phyloP scores from a whole-genome alignment of 495 filamentous ascomycete species.

The Oidiodendron maius region DNA sequence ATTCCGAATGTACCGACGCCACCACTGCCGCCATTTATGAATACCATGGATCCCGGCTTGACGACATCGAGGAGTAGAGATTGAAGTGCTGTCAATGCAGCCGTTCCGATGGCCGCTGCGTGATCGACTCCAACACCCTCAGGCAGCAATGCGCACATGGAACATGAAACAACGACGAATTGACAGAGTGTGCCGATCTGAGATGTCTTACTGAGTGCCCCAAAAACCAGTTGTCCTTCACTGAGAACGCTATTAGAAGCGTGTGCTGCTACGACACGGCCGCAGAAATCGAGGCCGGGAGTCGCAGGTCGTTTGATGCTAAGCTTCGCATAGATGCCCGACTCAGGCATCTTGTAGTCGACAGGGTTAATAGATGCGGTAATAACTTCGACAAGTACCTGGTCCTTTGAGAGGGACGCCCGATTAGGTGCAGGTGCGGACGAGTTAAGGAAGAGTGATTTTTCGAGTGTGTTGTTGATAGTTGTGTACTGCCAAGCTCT shows the following conservation, averaged over 20 bases:
- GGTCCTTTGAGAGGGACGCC: slow-evolving; percentile 30
- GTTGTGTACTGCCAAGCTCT: slow-evolving; percentile 55
- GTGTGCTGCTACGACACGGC: slow-evolving; percentile 41
- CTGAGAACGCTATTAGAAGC: slow-evolving; percentile 24
- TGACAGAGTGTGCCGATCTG: slow-evolving; percentile 50
- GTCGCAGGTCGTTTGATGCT: slow-evolving; percentile 43
- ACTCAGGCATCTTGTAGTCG: slow-evolving; percentile 63
- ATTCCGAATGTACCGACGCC: slow-evolving; percentile 56
- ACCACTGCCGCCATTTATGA: slow-evolving; percentile 63
- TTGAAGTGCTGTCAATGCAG: slow-evolving; percentile 54
- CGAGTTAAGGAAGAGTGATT: slow-evolving; percentile 45
- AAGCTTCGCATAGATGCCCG: slow-evolving; percentile 35
- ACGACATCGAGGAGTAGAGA: too few relatives aligned
- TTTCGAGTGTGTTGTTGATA: slow-evolving; percentile 43
- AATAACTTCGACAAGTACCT: slow-evolving; percentile 53
- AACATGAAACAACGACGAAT: slow-evolving; percentile 33
- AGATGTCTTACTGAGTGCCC: slow-evolving; percentile 27
- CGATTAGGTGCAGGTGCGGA: slow-evolving; percentile 33
- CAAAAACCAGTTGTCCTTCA: slow-evolving; percentile 53
- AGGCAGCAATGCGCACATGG: slow-evolving; percentile 32
- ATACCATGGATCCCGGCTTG: slow-evolving; percentile 46
- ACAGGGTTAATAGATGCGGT: slow-evolving; percentile 56
- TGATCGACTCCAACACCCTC: slow-evolving; percentile 41
- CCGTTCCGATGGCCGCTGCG: slow-evolving; percentile 45
- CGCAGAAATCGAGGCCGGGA: slow-evolving; percentile 60